Evolutionary conservation across 176 grass and related monocot genomes (phyloP).

Genomic region (Oryza australiensis): DNA sequence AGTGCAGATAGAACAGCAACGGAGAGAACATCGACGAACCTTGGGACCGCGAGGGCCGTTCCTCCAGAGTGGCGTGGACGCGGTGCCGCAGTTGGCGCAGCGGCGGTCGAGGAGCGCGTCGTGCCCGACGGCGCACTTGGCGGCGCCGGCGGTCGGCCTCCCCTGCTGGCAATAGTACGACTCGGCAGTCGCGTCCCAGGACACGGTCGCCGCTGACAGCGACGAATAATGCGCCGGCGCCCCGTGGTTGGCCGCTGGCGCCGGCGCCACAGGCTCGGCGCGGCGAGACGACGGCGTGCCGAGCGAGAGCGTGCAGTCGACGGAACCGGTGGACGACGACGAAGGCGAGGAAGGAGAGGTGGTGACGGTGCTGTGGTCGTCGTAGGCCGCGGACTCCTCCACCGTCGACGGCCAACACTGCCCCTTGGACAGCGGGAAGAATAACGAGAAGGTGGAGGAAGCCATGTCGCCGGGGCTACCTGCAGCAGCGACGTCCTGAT

Average conservation of each 20-base stretch:
- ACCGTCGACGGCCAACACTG: neutral
- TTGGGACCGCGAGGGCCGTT: constrained; percentile 93
- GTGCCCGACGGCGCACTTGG: neutral
- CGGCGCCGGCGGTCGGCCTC: neutral
- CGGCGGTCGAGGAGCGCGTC: constrained; percentile 45
- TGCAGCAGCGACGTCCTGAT: neutral
- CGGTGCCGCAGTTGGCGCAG: constrained; percentile 94
- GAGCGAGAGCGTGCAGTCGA: constrained; percentile 94
- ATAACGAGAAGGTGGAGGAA: constrained; percentile 39
- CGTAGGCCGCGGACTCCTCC: neutral
- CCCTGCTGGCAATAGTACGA: constrained; percentile 25
- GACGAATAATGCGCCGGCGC: neutral
- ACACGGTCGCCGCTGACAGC: neutral
- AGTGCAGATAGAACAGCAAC: neutral
- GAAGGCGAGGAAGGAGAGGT: constrained; percentile 37
- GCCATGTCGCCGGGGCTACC: neutral
- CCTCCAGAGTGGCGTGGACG: constrained; percentile 92
- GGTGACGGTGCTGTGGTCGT: constrained; percentile 45
- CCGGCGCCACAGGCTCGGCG: neutral
- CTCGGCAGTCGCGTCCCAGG: constrained; percentile 24
- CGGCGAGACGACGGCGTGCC: constrained; percentile 69
- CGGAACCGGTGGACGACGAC: constrained; percentile 32
- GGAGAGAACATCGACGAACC: constrained; percentile 26
- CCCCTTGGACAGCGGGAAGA: constrained; percentile 24
- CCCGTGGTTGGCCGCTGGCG: neutral